Conservation (phyloP, 305 asterid genomes). For the Fraxinus latifolia region DNA sequence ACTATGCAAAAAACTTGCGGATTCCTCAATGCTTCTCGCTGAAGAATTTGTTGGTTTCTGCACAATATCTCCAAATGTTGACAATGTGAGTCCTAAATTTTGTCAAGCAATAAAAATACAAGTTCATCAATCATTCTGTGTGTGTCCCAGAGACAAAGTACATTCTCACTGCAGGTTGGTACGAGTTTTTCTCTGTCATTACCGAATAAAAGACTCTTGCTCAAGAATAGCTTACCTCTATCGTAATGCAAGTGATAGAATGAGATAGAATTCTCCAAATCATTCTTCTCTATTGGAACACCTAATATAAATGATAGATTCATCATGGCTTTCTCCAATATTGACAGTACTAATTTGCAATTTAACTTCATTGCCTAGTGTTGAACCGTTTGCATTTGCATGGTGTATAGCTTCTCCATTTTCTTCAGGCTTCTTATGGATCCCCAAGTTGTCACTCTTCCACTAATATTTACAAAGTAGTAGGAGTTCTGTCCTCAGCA, state of each 20-base stretch:
- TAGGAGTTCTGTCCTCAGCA: background rate
- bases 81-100: background rate
- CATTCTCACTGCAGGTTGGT: background rate
- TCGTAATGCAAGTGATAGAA: background rate
- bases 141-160: background rate
- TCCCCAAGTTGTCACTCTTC: background rate
- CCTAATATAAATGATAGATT: background rate
- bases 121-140: background rate
- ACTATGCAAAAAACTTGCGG: background rate
- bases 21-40: background rate
- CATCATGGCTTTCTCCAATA: background rate
- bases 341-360: background rate
- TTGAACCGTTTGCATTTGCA: background rate
- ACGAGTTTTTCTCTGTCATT: background rate
- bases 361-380: background rate
- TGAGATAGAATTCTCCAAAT: background rate
- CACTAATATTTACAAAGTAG: background rate
- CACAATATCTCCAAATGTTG: background rate
- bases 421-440: background rate
- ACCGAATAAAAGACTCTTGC: background rate
- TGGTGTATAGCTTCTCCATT: background rate
- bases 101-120: background rate
- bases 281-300: background rate
- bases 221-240: background rate
- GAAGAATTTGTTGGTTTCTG: conserved; percentile 4